Conservation (phyloP, 805 yeast species). For the Grigorovia humatica region DNA sequence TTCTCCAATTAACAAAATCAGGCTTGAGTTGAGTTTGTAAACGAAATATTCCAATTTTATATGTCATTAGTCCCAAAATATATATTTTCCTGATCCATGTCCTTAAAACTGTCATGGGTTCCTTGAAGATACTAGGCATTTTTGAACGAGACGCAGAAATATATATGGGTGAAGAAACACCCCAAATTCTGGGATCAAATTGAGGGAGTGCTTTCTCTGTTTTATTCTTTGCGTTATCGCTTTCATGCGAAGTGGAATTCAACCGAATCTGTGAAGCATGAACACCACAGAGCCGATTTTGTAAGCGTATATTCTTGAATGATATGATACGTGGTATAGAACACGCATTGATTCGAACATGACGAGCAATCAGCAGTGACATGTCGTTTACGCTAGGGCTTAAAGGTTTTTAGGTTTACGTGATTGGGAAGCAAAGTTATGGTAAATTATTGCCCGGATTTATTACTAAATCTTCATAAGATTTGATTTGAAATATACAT, state of each 20-base stretch:
- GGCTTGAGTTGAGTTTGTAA: slow-evolving; percentile 62
- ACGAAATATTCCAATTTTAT: slow-evolving; percentile 56
- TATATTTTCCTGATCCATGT: slow-evolving; percentile 51
- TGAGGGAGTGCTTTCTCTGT: slow-evolving; percentile 3
- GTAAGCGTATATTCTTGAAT: neutral
- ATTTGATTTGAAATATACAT: neutral
- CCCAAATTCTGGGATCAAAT: slow-evolving; percentile 33
- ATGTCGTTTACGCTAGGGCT: neutral
- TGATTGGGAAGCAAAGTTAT: neutral
- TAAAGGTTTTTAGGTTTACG: neutral
- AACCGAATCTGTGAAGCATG: neutral
- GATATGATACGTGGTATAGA: neutral
- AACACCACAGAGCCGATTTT: neutral
- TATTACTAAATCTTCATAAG: neutral
- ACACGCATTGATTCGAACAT: neutral
- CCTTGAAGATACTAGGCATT: slow-evolving; percentile 33
- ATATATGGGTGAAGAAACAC: slow-evolving; percentile 35
- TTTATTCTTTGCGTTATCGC: neutral
- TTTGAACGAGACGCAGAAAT: slow-evolving; percentile 41
- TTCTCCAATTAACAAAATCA: slow-evolving; percentile 69
- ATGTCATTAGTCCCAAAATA: slow-evolving; percentile 56
- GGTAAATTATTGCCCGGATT: neutral
- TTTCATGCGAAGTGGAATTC: neutral
- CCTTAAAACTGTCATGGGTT: slow-evolving; percentile 35
- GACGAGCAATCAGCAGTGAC: neutral